Evolutionary conservation across 768 basidiomycete genomes (phyloP).

Genomic region (Astraeus odoratus): DNA sequence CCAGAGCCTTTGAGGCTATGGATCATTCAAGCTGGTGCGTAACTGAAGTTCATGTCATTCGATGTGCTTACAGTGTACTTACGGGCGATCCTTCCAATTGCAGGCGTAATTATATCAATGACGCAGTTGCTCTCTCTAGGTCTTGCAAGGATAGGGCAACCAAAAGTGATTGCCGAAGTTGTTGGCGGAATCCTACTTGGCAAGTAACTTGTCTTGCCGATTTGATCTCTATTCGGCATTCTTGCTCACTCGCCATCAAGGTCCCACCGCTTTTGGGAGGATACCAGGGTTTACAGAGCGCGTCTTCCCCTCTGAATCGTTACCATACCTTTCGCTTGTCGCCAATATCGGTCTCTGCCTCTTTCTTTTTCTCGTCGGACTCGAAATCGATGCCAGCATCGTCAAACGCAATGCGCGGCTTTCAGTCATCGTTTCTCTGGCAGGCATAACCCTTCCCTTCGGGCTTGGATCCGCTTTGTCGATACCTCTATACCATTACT

Average conservation of each 20-base stretch:
- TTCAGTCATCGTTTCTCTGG: slow-evolving; percentile 63
- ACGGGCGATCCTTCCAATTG: background rate
- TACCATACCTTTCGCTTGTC: slow-evolving; percentile 75
- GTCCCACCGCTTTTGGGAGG: slow-evolving; percentile 59
- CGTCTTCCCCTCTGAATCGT: slow-evolving; percentile 70
- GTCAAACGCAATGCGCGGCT: slow-evolving; percentile 72
- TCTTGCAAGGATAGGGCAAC: slow-evolving; percentile 74
- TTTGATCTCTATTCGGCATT: too few relatives aligned
- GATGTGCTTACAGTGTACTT: slow-evolving; percentile 1
- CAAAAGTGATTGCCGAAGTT: slow-evolving; percentile 79
- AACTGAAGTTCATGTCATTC: background rate
- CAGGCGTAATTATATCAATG: slow-evolving; percentile 77
- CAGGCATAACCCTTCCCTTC: slow-evolving; percentile 86
- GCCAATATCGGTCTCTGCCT: slow-evolving; percentile 86
- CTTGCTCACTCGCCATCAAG: too few relatives aligned
- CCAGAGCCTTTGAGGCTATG: slow-evolving; percentile 68
- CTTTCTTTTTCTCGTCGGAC: slow-evolving; percentile 89
- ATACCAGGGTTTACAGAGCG: slow-evolving; percentile 85
- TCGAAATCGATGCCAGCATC: slow-evolving; percentile 78
- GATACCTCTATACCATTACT: slow-evolving; percentile 57
- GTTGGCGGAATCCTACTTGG: slow-evolving; percentile 85
- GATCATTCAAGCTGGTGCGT: slow-evolving; percentile 64
- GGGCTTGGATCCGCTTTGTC: slow-evolving; percentile 71
- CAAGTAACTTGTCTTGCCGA: too few relatives aligned
- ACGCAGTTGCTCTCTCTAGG: slow-evolving; percentile 66